Percentiles rank a stretch among this genome's conserved stretches.
Evolutionary conservation across 2,329 filamentous ascomycete species (phyloP).

Genomic region (Penicillium sp.): DNA sequence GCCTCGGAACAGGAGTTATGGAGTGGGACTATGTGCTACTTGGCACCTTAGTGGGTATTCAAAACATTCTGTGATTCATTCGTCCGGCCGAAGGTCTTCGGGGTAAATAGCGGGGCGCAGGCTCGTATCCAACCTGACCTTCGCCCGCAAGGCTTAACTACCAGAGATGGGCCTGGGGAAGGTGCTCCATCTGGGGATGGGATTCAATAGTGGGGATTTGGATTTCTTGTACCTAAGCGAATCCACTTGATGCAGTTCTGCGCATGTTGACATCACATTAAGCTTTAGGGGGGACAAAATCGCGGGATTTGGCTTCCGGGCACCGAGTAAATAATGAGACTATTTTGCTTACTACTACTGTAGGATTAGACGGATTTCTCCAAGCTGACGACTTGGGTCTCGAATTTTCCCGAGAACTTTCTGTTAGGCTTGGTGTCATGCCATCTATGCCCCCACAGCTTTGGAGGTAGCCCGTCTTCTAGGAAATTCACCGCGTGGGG

Average conservation of each 20-base stretch:
- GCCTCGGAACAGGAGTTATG: not conserved
- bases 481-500: not conserved
- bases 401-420: not conserved
- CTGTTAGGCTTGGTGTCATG: not conserved
- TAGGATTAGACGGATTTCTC: not conserved
- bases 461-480: not conserved
- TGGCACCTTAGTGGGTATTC: not conserved
- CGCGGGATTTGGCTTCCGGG: not conserved
- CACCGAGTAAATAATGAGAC: not conserved
- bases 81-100: not conserved
- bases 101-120: not conserved
- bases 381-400: not conserved
- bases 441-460: not conserved
- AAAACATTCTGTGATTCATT: not conserved
- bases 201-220: not conserved
- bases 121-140: not conserved
- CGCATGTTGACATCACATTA: not conserved
- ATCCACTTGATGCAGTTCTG: not conserved
- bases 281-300: not conserved
- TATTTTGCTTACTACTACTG: not conserved
- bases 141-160: conserved; percentile 1
- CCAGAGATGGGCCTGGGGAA: not conserved
- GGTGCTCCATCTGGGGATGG: not conserved
- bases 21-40: not conserved
- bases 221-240: conserved; percentile 2